Evolutionary conservation across 2,329 filamentous ascomycete species (phyloP).

Genomic region (Monosporascus sp.): DNA sequence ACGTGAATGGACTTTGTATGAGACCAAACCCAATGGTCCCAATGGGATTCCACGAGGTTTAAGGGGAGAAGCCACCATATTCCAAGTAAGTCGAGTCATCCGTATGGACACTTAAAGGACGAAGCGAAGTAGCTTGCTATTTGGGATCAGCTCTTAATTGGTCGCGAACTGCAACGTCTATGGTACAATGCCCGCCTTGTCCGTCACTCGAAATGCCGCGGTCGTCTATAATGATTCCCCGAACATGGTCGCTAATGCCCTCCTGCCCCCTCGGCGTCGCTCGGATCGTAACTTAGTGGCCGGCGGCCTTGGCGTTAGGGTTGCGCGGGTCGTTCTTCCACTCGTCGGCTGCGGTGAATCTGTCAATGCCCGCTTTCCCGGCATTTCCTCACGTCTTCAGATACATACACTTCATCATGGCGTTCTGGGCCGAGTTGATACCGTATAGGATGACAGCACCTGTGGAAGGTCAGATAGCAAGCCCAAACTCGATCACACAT

Average conservation of each 20-base stretch:
- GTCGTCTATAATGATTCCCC: constrained; percentile 21
- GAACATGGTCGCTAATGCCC: constrained; percentile 6
- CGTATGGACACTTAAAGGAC: not conserved
- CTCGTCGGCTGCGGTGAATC: constrained; percentile 64
- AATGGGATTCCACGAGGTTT: no score
- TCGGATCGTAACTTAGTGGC: constrained; percentile 34
- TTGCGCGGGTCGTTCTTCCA: constrained; percentile 98
- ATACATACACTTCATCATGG: constrained; percentile 68
- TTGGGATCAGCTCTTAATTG: constrained; percentile 14
- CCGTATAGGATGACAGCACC: constrained; percentile 86
- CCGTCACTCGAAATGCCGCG: constrained; percentile 15
- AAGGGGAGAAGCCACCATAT: no score
- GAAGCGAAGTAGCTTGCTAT: constrained; percentile 1
- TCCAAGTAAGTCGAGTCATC: not conserved
- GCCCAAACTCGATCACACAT: not conserved
- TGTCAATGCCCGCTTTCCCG: constrained; percentile 19
- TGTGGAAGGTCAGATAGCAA: constrained; percentile 33
- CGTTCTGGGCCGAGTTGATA: constrained; percentile 75
- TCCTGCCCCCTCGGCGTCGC: constrained; percentile 8
- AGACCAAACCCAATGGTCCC: no score
- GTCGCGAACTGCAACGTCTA: constrained; percentile 21
- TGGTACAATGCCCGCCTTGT: constrained; percentile 24
- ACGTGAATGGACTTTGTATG: no score
- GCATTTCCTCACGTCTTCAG: constrained; percentile 1
- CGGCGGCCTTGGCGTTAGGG: constrained; percentile 49